phyloP scores from a whole-genome alignment of 805 yeast species.

The Pichia ethanolica region DNA sequence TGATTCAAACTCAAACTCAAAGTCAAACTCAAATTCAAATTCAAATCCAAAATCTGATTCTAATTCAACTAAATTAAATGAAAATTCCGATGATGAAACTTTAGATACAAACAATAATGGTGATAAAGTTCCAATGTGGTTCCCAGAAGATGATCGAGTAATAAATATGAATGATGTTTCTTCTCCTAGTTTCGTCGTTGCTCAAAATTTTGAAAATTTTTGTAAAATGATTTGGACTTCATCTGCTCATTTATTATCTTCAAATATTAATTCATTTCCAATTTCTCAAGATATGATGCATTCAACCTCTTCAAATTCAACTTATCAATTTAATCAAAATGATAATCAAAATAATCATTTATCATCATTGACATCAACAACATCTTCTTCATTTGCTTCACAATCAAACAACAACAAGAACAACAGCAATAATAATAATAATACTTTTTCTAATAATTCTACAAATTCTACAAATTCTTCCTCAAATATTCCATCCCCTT shows the following conservation, averaged over 20 bases:
- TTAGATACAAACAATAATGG: background rate
- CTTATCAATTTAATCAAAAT: too few species aligned
- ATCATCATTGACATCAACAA: background rate
- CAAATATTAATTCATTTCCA: background rate
- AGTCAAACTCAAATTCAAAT: too few species aligned
- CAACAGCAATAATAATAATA: background rate
- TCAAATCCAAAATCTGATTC: too few species aligned
- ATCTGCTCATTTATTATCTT: conserved; percentile 5
- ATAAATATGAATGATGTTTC: conserved; percentile 28
- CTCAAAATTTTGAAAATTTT: conserved; percentile 33
- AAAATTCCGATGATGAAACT: background rate
- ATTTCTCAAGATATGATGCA: background rate
- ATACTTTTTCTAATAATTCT: background rate
- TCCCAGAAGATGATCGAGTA: conserved; percentile 26
- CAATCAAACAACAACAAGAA: background rate
- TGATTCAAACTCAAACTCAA: too few species aligned
- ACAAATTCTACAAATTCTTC: background rate
- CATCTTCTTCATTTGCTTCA: background rate
- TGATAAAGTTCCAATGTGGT: conserved; percentile 21
- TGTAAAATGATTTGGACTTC: conserved; percentile 28
- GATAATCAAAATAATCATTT: too few species aligned
- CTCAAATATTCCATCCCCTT: background rate
- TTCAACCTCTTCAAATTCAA: background rate
- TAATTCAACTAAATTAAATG: background rate
- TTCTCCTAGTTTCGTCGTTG: conserved; percentile 30